These are phyloP conservation scores for Xylaria arbuscula DNA, from an alignment of 2,329 filamentous ascomycete species.

Conservation along the genomic window DNA sequence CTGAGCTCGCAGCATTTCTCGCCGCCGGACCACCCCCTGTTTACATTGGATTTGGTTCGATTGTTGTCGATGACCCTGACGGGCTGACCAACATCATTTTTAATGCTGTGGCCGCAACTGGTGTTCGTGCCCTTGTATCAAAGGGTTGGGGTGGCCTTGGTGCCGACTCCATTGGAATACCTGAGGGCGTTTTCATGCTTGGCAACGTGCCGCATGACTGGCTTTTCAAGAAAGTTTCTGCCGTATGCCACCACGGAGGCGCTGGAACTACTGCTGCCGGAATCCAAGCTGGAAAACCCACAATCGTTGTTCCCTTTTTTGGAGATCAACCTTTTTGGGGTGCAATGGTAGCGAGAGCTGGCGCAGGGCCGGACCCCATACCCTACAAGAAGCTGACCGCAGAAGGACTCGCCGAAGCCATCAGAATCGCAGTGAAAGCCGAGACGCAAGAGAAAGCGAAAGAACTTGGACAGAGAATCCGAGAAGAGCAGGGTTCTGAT, in stretches of 20 bases:
- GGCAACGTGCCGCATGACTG: slow-evolving; percentile 90
- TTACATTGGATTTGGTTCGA: slow-evolving; percentile 68
- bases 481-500: slow-evolving; percentile 72
- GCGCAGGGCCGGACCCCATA: slow-evolving; percentile 77
- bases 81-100: slow-evolving; percentile 58
- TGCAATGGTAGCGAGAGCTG: slow-evolving; percentile 76
- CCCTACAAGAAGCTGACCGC: slow-evolving; percentile 75
- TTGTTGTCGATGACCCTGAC: slow-evolving; percentile 63
- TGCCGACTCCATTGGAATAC: slow-evolving; percentile 74
- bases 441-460: slow-evolving; percentile 67
- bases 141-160: slow-evolving; percentile 91
- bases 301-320: slow-evolving; percentile 87
- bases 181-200: slow-evolving; percentile 82
- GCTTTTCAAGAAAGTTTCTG: slow-evolving; percentile 83
- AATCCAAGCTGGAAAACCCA: slow-evolving; percentile 83
- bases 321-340: slow-evolving; percentile 89
- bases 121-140: slow-evolving; percentile 80
- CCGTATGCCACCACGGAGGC: slow-evolving; percentile 88
- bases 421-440: slow-evolving; percentile 68
- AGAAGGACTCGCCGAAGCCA: slow-evolving; percentile 73
- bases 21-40: slow-evolving; percentile 59
- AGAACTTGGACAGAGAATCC: slow-evolving; percentile 72
- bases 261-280: slow-evolving; percentile 89
- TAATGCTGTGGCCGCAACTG: slow-evolving; percentile 58
- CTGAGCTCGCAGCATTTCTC: slow-evolving; percentile 56